Percentiles rank a stretch among this genome's conserved stretches.
Evolutionary conservation across 1,139 yeast species (phyloP).

Genomic region (Taphrina deformans): DNA sequence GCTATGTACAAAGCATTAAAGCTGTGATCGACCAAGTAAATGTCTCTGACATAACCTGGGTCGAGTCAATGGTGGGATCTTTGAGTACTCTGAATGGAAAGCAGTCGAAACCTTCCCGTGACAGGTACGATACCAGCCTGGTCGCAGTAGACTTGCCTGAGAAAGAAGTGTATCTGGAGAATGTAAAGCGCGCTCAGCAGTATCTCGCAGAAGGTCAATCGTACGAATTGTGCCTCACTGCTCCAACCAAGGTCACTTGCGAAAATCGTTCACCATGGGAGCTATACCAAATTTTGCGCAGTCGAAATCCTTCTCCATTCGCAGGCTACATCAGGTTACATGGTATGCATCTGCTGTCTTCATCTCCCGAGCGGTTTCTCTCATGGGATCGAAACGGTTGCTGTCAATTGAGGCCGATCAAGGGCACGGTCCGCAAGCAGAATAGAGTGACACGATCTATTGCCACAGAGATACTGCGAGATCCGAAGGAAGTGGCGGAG

Average conservation of each 20-base stretch:
- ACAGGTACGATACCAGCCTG: background rate
- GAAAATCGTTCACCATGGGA: conserved; percentile 58
- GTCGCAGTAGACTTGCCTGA: conserved; percentile 52
- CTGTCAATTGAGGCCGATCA: conserved; percentile 88
- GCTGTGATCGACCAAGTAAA: conserved; percentile 37
- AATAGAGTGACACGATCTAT: conserved; percentile 43
- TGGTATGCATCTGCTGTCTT: conserved; percentile 70
- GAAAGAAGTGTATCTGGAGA: conserved; percentile 55
- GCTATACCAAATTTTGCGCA: conserved; percentile 68
- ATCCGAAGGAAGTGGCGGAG: conserved; percentile 94
- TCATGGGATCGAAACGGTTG: conserved; percentile 61
- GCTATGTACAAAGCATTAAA: conserved; percentile 58
- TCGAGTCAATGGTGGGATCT: background rate
- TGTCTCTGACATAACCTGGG: conserved; percentile 30
- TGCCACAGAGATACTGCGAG: conserved; percentile 67
- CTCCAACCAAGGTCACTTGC: conserved; percentile 60
- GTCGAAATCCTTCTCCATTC: conserved; percentile 87
- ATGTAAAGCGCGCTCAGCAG: conserved; percentile 66
- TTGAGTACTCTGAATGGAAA: background rate
- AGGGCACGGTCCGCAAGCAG: conserved; percentile 83
- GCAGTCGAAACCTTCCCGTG: background rate
- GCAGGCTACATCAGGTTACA: conserved; percentile 75
- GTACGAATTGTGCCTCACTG: conserved; percentile 88
- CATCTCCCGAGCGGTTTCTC: conserved; percentile 92
- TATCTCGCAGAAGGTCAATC: conserved; percentile 80